phyloP scores from a whole-genome alignment of 1,284 basidiomycete species.

The Trametes versicolor region DNA sequence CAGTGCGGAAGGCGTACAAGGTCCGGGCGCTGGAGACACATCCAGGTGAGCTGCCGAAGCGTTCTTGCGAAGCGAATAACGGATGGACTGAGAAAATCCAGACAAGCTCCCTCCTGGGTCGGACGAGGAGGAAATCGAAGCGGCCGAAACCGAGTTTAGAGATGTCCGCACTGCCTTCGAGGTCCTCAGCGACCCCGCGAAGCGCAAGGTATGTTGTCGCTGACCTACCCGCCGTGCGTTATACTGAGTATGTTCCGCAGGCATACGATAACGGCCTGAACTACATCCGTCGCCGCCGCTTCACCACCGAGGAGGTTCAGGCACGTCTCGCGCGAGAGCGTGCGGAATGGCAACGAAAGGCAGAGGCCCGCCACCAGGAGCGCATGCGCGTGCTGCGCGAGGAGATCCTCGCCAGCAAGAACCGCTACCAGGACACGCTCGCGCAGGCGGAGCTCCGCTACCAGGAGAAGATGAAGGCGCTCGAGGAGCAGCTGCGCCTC shows the following conservation, averaged over 20 bases:
- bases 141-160: constrained; percentile 44
- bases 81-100: constrained; percentile 1
- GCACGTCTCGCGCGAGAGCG: constrained; percentile 63
- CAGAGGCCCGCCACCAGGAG: constrained; percentile 56
- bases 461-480: constrained; percentile 38
- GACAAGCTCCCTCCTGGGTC: constrained; percentile 47
- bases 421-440: constrained; percentile 38
- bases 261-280: constrained; percentile 55
- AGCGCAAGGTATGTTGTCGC: constrained; percentile 61
- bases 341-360: constrained; percentile 66
- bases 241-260: constrained; percentile 44
- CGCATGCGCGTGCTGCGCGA: constrained; percentile 52
- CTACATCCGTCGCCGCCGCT: constrained; percentile 35
- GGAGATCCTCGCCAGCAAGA: constrained; percentile 42
- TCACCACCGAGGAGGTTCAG: constrained; percentile 47
- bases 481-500: constrained; percentile 39
- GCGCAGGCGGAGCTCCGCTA: constrained; percentile 39
- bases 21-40: constrained; percentile 66
- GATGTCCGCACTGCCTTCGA: constrained; percentile 64
- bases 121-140: constrained; percentile 42
- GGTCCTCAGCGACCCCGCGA: constrained; percentile 61
- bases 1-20: constrained; percentile 73
- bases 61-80: constrained; percentile 6
- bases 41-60: constrained; percentile 53
- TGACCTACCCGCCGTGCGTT: background rate